Percentiles rank a stretch among this genome's conserved stretches.
phyloP scores from a whole-genome alignment of 306 rosid genomes.

The Vigna angularis region DNA sequence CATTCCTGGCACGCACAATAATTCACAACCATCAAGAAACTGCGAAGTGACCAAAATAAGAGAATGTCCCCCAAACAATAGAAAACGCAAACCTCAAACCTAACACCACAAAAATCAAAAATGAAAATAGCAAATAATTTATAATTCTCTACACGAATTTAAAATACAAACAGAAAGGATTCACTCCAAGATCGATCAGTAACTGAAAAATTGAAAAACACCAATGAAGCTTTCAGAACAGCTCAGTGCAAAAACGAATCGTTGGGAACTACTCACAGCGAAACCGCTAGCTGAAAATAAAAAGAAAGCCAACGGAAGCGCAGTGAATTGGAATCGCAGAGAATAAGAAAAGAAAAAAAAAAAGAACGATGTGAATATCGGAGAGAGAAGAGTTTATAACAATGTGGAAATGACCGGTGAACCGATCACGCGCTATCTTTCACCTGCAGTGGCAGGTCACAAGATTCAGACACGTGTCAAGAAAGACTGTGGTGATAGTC shows the following conservation, averaged over 20 bases:
- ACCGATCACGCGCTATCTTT: neutral
- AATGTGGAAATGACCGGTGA: neutral
- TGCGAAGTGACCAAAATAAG: neutral
- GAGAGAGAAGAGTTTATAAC: neutral
- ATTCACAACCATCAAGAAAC: neutral
- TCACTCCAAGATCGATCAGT: constrained; percentile 56
- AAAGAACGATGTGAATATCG: too few species aligned
- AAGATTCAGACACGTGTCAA: neutral
- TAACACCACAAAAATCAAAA: constrained; percentile 10
- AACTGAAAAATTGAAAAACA: neutral
- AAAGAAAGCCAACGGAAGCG: constrained; percentile 27
- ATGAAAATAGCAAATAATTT: constrained; percentile 12
- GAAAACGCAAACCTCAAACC: constrained; percentile 6
- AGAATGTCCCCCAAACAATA: neutral
- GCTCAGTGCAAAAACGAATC: neutral
- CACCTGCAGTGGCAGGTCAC: constrained; percentile 14
- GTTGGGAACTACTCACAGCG: constrained; percentile 60
- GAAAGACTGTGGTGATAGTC: neutral
- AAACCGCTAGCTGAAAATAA: constrained; percentile 49
- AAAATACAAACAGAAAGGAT: neutral
- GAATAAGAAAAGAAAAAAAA: neutral
- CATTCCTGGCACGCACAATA: neutral
- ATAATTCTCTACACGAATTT: neutral
- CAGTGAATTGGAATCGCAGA: constrained; percentile 18
- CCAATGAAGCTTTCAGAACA: neutral